phyloP scores from a whole-genome alignment of 2,329 filamentous ascomycete species.

The Penicillium sclerotiorum region DNA sequence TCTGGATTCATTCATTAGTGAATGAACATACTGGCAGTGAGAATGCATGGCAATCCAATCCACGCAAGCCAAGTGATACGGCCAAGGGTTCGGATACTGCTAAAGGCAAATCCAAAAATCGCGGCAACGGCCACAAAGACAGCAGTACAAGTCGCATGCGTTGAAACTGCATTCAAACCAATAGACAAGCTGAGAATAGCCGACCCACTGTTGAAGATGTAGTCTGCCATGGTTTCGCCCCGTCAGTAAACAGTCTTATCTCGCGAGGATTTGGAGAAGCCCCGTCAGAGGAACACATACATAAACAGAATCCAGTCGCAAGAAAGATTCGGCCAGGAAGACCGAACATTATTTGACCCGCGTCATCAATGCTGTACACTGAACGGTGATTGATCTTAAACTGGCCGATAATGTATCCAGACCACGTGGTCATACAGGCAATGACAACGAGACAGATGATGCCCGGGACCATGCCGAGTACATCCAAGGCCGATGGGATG shows the following conservation, averaged over 20 bases:
- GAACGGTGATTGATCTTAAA: conserved; percentile 59
- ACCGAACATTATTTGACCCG: conserved; percentile 38
- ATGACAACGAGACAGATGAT: conserved; percentile 47
- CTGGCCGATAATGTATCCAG: conserved; percentile 48
- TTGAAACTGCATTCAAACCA: conserved; percentile 17
- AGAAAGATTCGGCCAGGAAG: conserved; percentile 7
- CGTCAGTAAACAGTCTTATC: not conserved
- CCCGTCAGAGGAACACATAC: conserved; percentile 5
- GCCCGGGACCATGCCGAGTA: conserved; percentile 53
- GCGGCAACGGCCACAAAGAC: conserved; percentile 17
- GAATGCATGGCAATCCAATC: conserved; percentile 18
- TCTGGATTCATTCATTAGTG: too few relatives aligned
- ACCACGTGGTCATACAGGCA: conserved; percentile 52
- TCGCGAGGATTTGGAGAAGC: not conserved
- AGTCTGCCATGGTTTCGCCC: conserved; percentile 4
- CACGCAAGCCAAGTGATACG: conserved; percentile 19
- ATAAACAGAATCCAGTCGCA: conserved; percentile 14
- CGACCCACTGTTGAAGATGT: conserved; percentile 20
- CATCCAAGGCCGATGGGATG: conserved; percentile 50
- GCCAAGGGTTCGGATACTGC: conserved; percentile 18
- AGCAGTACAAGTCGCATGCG: conserved; percentile 19
- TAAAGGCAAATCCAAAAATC: conserved; percentile 10
- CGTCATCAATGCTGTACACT: conserved; percentile 62
- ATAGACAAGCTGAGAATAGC: conserved; percentile 21
- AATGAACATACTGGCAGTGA: conserved; percentile 17